phyloP scores from a whole-genome alignment of 164 flowering plant species.

The Hamamelis virginiana region DNA sequence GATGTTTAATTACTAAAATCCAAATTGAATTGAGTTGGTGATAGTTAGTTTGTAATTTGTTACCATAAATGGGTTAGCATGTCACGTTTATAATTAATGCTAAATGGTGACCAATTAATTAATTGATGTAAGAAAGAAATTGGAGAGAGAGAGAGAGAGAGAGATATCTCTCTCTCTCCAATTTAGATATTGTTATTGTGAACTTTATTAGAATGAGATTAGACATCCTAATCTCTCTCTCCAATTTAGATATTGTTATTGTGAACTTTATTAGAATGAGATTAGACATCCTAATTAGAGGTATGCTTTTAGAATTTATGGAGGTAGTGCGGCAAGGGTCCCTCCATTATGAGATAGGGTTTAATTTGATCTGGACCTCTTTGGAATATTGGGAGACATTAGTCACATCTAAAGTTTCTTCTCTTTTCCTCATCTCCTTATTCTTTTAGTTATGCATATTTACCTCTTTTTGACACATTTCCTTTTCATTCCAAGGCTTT shows the following conservation, averaged over 20 bases:
- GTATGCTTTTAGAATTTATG: slow-evolving; percentile 10
- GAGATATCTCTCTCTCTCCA: no score
- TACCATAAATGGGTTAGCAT: not conserved
- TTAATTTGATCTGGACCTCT: slow-evolving; percentile 38
- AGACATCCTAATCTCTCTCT: no score
- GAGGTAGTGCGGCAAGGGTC: slow-evolving; percentile 20
- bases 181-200: no score
- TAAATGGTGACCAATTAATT: slow-evolving; percentile 8
- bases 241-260: no score
- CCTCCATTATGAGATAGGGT: slow-evolving; percentile 29
- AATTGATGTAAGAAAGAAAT: slow-evolving; percentile 3
- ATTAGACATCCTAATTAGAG: not conserved
- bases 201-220: not conserved
- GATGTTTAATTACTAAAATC: no score
- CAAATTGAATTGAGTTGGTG: no score
- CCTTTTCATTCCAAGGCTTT: slow-evolving; percentile 17
- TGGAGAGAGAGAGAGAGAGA: not conserved
- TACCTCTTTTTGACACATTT: slow-evolving; percentile 20
- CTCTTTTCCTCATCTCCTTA: slow-evolving; percentile 11
- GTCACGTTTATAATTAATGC: slow-evolving; percentile 9
- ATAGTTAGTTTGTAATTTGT: not conserved
- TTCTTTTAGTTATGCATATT: slow-evolving; percentile 11
- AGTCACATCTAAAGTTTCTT: slow-evolving; percentile 28
- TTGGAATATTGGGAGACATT: slow-evolving; percentile 46
- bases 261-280: not conserved